Evolutionary conservation across 441 rosid genomes (phyloP), one percentile per base, ranked within the genome.

Genomic region (Dalechampia spathulata): DNA sequence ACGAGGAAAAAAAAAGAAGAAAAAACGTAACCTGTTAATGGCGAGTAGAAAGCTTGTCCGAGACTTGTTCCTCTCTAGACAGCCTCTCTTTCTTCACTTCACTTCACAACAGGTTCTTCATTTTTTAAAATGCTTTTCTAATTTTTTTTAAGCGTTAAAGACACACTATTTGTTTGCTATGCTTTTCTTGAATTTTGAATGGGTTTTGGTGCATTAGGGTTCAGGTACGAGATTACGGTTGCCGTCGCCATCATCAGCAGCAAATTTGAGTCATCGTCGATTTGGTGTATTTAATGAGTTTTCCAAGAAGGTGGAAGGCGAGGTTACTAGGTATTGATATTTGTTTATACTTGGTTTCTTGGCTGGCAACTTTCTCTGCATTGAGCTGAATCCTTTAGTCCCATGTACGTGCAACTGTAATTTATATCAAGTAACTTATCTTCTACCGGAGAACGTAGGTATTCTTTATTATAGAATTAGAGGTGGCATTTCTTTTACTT

Each of bases 11-110:
- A 4, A 32, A 15, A 20, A 2, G 1, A 5, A 28, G 12, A 12
- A 45, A 57, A 25, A 30, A 44, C 43, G 8, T 6, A n/a, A 15
- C 40, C 8, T 32, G 46, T 19, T 25, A 69, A 92, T 89, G 96
- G 96, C 95, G 44, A 70, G 82, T 75, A 78, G 86, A 53, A 86
- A 88, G 82, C 70, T 91, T 63, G 68, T 83, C 55, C 87, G 91
- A 27, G 93, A 88, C 67, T 67, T 79, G 47, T 42, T 86, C 17
- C 68, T 84, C 11, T 68, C 75, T 41, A 78, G 79, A 64, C 80
- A 69, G 57, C 71, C 78, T 26, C 61, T 83, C 50, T 64, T 60
- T 44, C 72, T 36, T 47, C 83, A 40, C 38, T 25, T 77, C 21
- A 46, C 62, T 14, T 63, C 74, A 57, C 78, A 56, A 37, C 78